phyloP scores from a whole-genome alignment of 768 basidiomycete genomes.

The Naganishia kalamii region DNA sequence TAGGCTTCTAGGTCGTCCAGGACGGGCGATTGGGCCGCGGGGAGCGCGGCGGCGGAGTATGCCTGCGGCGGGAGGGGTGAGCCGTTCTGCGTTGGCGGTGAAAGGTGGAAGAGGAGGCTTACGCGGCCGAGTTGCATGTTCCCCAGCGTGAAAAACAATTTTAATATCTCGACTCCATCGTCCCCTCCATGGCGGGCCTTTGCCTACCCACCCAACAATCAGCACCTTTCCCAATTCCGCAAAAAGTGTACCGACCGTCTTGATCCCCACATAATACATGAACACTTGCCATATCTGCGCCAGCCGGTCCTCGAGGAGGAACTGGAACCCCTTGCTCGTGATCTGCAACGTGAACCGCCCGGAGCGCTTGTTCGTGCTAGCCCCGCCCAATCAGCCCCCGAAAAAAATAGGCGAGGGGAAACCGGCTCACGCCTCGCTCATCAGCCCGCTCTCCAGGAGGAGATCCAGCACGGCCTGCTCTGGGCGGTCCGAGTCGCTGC shows the following conservation, averaged over 20 bases:
- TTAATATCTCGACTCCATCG: slow-evolving; percentile 87
- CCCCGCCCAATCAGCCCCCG: neutral
- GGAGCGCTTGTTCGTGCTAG: slow-evolving; percentile 20
- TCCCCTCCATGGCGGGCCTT: slow-evolving; percentile 66
- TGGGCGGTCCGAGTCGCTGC: slow-evolving; percentile 66
- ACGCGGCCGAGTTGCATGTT: slow-evolving; percentile 91
- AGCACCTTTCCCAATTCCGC: neutral
- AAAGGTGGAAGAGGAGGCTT: slow-evolving; percentile 32
- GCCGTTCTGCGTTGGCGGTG: neutral
- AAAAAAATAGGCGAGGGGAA: slow-evolving; percentile 57
- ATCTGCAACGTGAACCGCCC: slow-evolving; percentile 50
- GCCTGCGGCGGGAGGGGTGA: slow-evolving; percentile 53
- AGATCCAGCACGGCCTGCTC: slow-evolving; percentile 77
- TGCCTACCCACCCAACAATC: slow-evolving; percentile 5
- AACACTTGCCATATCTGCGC: slow-evolving; percentile 92
- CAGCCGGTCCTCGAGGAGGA: slow-evolving; percentile 86
- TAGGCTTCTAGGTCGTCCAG: slow-evolving; percentile 88
- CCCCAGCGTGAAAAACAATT: slow-evolving; percentile 93
- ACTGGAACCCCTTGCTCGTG: slow-evolving; percentile 92
- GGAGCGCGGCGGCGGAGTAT: slow-evolving; percentile 76
- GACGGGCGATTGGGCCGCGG: slow-evolving; percentile 74
- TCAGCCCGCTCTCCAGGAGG: slow-evolving; percentile 75
- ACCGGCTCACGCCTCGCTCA: slow-evolving; percentile 62
- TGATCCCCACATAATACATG: slow-evolving; percentile 78
- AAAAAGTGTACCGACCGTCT: slow-evolving; percentile 56